These are phyloP conservation scores for Tephrocybe sp. DNA, from an alignment of 768 basidiomycete species.

Conservation along the genomic window DNA sequence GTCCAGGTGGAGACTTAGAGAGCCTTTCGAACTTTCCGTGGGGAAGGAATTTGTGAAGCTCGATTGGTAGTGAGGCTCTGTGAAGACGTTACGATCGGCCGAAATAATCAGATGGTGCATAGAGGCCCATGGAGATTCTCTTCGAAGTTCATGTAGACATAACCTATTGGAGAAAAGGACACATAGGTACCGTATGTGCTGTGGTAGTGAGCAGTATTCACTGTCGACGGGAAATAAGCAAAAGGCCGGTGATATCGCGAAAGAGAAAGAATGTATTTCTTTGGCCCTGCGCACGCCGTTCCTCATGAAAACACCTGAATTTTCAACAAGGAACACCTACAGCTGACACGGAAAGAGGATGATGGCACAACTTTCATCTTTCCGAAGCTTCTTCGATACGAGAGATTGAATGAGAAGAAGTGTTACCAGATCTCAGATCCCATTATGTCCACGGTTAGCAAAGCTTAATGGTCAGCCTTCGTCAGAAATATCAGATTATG, in stretches of 20 bases:
- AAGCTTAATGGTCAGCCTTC: constrained; percentile 6
- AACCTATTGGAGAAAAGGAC: neutral
- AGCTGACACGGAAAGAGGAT: neutral
- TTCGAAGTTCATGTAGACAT: neutral
- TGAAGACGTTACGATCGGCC: neutral
- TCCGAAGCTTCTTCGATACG: constrained; percentile 2
- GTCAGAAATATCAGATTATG: neutral
- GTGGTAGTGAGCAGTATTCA: neutral
- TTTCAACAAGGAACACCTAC: too few relatives aligned
- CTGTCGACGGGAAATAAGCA: neutral
- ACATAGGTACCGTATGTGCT: too few relatives aligned
- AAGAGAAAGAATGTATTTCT: neutral
- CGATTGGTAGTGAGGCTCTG: neutral
- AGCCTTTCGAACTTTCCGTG: constrained; percentile 3
- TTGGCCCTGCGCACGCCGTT: too few relatives aligned
- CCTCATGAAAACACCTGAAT: too few relatives aligned
- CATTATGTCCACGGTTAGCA: neutral
- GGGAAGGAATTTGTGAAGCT: neutral
- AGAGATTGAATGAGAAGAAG: neutral
- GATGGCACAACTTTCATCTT: neutral
- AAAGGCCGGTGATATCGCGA: neutral
- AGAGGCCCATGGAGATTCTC: neutral
- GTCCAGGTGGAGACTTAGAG: neutral
- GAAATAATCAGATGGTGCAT: neutral
- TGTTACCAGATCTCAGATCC: constrained; percentile 8